Evolutionary conservation across 2,329 filamentous ascomycete genomes (phyloP).

Genomic region (Beauveria medogensis): DNA sequence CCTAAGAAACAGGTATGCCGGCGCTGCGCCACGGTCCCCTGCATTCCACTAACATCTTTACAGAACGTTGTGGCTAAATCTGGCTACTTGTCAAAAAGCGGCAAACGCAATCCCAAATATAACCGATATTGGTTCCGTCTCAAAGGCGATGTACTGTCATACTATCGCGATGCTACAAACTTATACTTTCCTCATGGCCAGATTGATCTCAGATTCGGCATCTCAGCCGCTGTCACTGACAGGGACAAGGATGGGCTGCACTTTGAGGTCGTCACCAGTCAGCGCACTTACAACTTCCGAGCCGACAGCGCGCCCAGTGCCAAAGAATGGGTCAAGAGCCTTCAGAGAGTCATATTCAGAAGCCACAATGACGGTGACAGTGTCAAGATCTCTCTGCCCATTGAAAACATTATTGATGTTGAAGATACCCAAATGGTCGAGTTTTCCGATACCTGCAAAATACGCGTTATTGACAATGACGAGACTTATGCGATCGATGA

Average conservation of each 20-base stretch:
- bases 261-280: slow-evolving; percentile 75
- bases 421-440: slow-evolving; percentile 87
- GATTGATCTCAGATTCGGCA: slow-evolving; percentile 85
- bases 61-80: slow-evolving; percentile 72
- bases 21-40: background rate
- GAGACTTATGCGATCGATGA: slow-evolving; percentile 95
- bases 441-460: slow-evolving; percentile 88
- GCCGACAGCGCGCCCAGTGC: slow-evolving; percentile 83
- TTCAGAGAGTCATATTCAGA: slow-evolving; percentile 91
- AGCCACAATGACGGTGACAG: slow-evolving; percentile 95
- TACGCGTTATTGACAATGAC: slow-evolving; percentile 85
- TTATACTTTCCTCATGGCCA: slow-evolving; percentile 88
- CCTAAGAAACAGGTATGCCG: slow-evolving; percentile 73
- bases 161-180: slow-evolving; percentile 75
- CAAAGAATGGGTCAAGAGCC: slow-evolving; percentile 90
- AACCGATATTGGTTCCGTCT: slow-evolving; percentile 88
- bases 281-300: slow-evolving; percentile 77
- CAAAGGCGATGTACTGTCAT: slow-evolving; percentile 85
- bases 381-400: slow-evolving; percentile 88
- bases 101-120: slow-evolving; percentile 79
- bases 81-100: slow-evolving; percentile 80
- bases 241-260: slow-evolving; percentile 69
- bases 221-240: slow-evolving; percentile 72
- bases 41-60: background rate
- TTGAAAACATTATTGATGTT: slow-evolving; percentile 82